phyloP scores from a whole-genome alignment of 2,329 filamentous ascomycete species.

The Chaetomium sp. region DNA sequence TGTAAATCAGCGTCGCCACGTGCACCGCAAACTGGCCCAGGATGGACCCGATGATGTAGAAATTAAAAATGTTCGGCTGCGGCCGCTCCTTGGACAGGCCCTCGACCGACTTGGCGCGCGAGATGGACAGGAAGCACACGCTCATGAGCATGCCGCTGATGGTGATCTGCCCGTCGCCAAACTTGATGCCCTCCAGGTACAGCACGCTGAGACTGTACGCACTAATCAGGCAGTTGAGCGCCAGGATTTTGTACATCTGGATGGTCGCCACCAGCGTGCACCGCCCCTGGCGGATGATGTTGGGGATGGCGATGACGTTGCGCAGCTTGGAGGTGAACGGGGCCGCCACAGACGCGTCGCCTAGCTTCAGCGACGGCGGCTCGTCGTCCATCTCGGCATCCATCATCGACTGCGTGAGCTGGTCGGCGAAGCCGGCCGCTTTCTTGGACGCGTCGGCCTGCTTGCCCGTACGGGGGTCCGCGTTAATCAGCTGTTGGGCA shows the following conservation, averaged over 20 bases:
- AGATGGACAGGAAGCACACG: conserved; percentile 97
- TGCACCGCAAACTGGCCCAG: conserved; percentile 97
- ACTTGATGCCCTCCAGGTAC: conserved; percentile 98
- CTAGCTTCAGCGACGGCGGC: conserved; percentile 93
- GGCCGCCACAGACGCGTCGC: conserved; percentile 94
- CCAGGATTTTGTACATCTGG: conserved; percentile 99
- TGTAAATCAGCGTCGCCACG: conserved; percentile 90
- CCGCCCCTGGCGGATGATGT: conserved; percentile 96
- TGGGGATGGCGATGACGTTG: conserved; percentile 95
- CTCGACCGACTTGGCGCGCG: conserved; percentile 94
- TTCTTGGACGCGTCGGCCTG: conserved; percentile 69
- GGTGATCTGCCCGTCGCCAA: conserved; percentile 96
- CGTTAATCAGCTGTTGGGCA: conserved; percentile 60
- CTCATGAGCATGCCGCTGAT: conserved; percentile 99
- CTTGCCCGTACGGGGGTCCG: conserved; percentile 58
- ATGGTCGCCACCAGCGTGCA: conserved; percentile 98
- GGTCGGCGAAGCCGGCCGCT: conserved; percentile 79
- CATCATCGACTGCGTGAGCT: conserved; percentile 84
- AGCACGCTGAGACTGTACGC: conserved; percentile 96
- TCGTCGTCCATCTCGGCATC: conserved; percentile 87
- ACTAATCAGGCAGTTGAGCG: conserved; percentile 95
- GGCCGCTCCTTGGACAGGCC: conserved; percentile 94
- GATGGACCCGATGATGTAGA: conserved; percentile 97
- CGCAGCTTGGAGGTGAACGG: conserved; percentile 97
- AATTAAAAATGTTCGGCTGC: conserved; percentile 98